Evolutionary conservation across 1,284 basidiomycete species (phyloP).

Genomic region (Spongispora temasekensis): DNA sequence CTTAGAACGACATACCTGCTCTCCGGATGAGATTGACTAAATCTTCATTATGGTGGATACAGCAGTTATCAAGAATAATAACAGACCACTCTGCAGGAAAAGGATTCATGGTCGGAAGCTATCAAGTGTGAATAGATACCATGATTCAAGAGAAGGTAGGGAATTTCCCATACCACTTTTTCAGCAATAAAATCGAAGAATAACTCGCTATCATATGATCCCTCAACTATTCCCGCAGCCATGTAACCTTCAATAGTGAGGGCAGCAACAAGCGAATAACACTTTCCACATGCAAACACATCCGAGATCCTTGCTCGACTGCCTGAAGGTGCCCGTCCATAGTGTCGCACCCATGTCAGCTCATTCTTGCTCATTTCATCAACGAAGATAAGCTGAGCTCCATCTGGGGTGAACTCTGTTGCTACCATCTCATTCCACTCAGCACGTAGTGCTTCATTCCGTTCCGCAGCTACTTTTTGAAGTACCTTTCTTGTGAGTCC

Average conservation of each 20-base stretch:
- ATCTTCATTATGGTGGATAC: too few species aligned
- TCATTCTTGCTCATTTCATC: background rate
- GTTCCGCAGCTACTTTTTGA: background rate
- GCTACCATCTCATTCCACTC: background rate
- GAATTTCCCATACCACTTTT: too few species aligned
- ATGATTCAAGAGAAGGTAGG: too few species aligned
- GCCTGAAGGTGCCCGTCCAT: background rate
- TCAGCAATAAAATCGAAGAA: too few species aligned
- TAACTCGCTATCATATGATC: background rate
- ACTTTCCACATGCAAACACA: background rate
- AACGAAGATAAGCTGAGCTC: background rate
- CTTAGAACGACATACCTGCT: too few species aligned
- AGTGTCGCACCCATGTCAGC: background rate
- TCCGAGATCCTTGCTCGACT: background rate
- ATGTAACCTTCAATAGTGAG: background rate
- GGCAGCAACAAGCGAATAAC: background rate
- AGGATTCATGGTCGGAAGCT: too few species aligned
- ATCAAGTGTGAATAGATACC: too few species aligned
- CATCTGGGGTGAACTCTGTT: background rate
- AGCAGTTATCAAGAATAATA: too few species aligned
- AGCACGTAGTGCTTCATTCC: background rate
- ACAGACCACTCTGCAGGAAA: too few species aligned
- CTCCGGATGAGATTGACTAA: too few species aligned
- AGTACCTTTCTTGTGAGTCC: background rate
- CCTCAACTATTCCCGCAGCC: background rate